These are phyloP conservation scores for Alternaria hordeiaustralica DNA, from an alignment of 2,329 filamentous ascomycete species.

Conservation along the genomic window DNA sequence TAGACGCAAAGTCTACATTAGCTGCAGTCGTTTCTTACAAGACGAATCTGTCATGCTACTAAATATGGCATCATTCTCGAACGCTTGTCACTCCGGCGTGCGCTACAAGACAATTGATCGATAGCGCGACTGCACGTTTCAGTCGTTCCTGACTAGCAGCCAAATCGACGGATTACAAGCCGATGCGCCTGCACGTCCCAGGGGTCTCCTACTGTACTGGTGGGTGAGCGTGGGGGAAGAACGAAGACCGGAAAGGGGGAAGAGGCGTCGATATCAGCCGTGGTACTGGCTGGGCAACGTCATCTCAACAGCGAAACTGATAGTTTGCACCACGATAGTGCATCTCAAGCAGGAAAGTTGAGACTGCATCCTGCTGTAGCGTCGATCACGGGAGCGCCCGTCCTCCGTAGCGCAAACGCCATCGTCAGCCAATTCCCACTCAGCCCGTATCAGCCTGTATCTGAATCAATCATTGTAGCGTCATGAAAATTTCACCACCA, in stretches of 20 bases:
- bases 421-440: background rate
- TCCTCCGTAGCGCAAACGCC: conserved; percentile 14
- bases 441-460: background rate
- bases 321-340: background rate
- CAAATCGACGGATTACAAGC: background rate
- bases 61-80: conserved; percentile 1
- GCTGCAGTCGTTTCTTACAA: background rate
- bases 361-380: background rate
- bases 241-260: background rate
- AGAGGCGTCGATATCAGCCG: background rate
- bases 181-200: background rate
- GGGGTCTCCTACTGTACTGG: background rate
- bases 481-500: background rate
- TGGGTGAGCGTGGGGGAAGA: background rate
- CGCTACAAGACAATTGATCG: background rate
- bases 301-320: background rate
- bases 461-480: background rate
- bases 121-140: conserved; percentile 4
- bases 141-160: conserved; percentile 4
- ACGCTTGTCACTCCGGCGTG: background rate
- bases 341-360: background rate
- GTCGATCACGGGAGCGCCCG: conserved; percentile 28
- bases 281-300: background rate
- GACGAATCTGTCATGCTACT: conserved; percentile 3
- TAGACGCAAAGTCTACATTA: background rate